A percentile compares a stretch with the other conserved stretches of the same genome.
phyloP scores from a whole-genome alignment of 2,329 filamentous ascomycete species.

The Penicillium janthinellum region DNA sequence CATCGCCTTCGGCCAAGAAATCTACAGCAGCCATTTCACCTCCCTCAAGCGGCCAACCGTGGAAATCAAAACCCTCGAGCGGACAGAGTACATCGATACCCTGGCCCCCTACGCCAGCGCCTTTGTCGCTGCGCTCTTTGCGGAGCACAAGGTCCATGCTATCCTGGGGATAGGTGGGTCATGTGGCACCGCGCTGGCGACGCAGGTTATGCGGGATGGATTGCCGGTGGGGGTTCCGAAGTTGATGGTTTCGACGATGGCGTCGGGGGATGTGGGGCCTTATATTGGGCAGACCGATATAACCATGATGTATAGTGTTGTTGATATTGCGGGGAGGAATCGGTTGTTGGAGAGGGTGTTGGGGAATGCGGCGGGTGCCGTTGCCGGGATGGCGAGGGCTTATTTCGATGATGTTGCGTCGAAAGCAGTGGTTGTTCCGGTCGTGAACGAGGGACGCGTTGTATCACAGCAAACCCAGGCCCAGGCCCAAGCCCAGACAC shows the following conservation, averaged over 20 bases:
- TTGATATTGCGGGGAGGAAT: slow-evolving; percentile 70
- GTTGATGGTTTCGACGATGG: slow-evolving; percentile 69
- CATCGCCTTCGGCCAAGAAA: slow-evolving; percentile 37
- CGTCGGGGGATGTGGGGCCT: slow-evolving; percentile 64
- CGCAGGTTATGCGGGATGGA: slow-evolving; percentile 61
- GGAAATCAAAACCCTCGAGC: slow-evolving; percentile 42
- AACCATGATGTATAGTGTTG: slow-evolving; percentile 69
- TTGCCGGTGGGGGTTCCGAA: slow-evolving; percentile 70
- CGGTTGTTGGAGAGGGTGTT: slow-evolving; percentile 60
- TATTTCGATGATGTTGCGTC: slow-evolving; percentile 36
- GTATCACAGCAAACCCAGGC: not conserved
- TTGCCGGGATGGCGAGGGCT: slow-evolving; percentile 59
- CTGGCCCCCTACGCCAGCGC: slow-evolving; percentile 55
- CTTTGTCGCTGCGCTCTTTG: slow-evolving; percentile 46
- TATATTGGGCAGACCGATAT: slow-evolving; percentile 71
- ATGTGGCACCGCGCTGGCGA: slow-evolving; percentile 62
- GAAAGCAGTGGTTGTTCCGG: not conserved
- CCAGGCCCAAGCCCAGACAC: not conserved
- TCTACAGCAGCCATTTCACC: slow-evolving; percentile 12
- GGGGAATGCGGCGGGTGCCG: slow-evolving; percentile 63
- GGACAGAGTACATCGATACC: slow-evolving; percentile 59
- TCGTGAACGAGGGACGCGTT: not conserved
- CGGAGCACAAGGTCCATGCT: slow-evolving; percentile 51
- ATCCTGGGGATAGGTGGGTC: slow-evolving; percentile 65
- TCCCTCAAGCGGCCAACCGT: slow-evolving; percentile 31